Base-by-base conservation (phyloP, 192 early-diverging fungal genomes). In the Umbelopsis vinacea region DNA sequence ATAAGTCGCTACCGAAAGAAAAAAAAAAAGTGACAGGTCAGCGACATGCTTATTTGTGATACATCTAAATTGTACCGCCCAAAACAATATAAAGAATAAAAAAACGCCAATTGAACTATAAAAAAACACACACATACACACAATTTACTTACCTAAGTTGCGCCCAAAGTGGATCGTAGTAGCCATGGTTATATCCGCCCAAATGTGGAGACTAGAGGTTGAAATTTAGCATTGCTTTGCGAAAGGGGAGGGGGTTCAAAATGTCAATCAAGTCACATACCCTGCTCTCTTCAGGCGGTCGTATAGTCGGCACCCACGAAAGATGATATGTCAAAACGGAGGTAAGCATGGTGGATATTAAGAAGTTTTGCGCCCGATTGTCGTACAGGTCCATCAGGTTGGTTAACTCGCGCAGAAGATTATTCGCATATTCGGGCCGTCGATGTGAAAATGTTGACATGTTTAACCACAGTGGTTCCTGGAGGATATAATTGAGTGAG, bases 101-200 rank as follows among this genome's bases (percentile, higher is more conserved):
- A 37, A 60, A 60, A 33, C 9, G n/a, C 24, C 24, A 14, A 29
- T 29, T n/a, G n/a, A n/a, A n/a, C n/a, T n/a, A n/a, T n/a, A n/a
- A n/a, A n/a, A n/a, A n/a, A n/a, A n/a, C n/a, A n/a, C n/a, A n/a
- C n/a, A n/a, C n/a, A n/a, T n/a, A n/a, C n/a, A n/a, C n/a, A n/a
- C n/a, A n/a, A n/a, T n/a, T n/a, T 11, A 14, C n/a, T 68, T 78
- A 81, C 80, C 80, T 85, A 52, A 88, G 66, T 72, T 88, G 86
- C 24, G 86, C 86, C 86, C 86, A 88, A 10, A 88, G 52, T 5
- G 86, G 86, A 72, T 88, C 86, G 57, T 88, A 88, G 9, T 78
- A 74, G 37, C 75, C 75, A 43, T 76, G 66, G 29, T 76, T 70
- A 57, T 66, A 76, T 19, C 70, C 75, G 15, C 66, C 57, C 14